A percentile compares a stretch with the other conserved stretches of the same genome.
Evolutionary conservation across 2,329 filamentous ascomycete species (phyloP).

Genomic region (Aureobasidium sp.): DNA sequence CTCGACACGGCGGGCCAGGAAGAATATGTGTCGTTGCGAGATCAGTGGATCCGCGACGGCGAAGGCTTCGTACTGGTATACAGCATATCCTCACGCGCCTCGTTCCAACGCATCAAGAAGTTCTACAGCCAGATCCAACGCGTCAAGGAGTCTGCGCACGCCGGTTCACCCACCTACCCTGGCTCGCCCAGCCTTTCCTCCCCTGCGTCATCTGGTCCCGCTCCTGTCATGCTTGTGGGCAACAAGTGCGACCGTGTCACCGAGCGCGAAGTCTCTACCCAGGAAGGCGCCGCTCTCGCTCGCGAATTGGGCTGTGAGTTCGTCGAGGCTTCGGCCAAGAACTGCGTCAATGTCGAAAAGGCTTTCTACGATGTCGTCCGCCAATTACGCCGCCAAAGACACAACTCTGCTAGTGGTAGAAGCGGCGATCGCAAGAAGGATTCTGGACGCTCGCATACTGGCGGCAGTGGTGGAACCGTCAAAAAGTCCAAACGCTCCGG

Average conservation of each 20-base stretch:
- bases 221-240: conserved; percentile 95
- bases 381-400: conserved; percentile 72
- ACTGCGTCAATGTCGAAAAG: conserved; percentile 97
- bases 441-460: neutral
- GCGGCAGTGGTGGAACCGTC: neutral
- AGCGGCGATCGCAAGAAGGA: conserved; percentile 2
- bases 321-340: conserved; percentile 93
- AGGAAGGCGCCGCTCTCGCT: conserved; percentile 86
- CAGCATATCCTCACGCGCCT: conserved; percentile 94
- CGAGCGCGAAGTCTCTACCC: conserved; percentile 90
- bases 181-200: conserved; percentile 59
- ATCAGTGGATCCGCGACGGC: conserved; percentile 97
- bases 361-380: conserved; percentile 97
- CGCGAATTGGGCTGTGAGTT: conserved; percentile 93
- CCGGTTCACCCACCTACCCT: conserved; percentile 66
- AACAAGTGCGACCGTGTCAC: conserved; percentile 98
- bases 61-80: conserved; percentile 97
- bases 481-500: conserved; percentile 7
- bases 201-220: conserved; percentile 50
- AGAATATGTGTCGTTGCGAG: conserved; percentile 91
- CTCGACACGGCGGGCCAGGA: conserved; percentile 96
- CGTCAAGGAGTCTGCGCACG: conserved; percentile 78
- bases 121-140: conserved; percentile 96
- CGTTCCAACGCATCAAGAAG: conserved; percentile 86
- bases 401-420: conserved; percentile 11